phyloP scores from a whole-genome alignment of 176 grass and related monocot genomes.

The Cocos nucifera region DNA sequence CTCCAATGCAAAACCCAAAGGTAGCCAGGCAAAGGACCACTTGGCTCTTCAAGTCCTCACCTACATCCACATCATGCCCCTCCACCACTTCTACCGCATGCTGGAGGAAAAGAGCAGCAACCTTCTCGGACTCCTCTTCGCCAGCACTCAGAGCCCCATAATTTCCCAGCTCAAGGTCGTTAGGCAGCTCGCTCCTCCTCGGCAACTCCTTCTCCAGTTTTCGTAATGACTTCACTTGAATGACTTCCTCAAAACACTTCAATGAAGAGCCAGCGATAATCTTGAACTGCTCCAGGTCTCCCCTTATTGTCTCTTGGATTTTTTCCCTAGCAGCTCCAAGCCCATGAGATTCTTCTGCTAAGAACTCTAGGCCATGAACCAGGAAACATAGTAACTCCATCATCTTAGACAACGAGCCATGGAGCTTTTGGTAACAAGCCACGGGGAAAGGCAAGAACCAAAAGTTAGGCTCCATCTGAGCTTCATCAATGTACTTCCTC shows the following conservation, averaged over 20 bases:
- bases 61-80: not conserved
- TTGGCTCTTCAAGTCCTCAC: slow-evolving; percentile 8
- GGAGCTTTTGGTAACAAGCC: slow-evolving; percentile 30
- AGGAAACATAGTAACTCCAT: slow-evolving; percentile 43
- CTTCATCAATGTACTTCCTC: slow-evolving; percentile 31
- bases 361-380: slow-evolving; percentile 7
- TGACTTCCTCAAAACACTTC: slow-evolving; percentile 18
- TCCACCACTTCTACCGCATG: slow-evolving; percentile 12
- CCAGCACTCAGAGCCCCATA: not conserved
- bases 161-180: slow-evolving; percentile 19
- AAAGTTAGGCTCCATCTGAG: slow-evolving; percentile 44
- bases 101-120: slow-evolving; percentile 23
- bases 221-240: not conserved
- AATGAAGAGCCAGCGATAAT: slow-evolving; percentile 21
- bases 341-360: slow-evolving; percentile 5
- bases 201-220: slow-evolving; percentile 3
- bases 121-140: slow-evolving; percentile 11
- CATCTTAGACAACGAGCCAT: slow-evolving; percentile 43
- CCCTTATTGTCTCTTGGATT: slow-evolving; percentile 13
- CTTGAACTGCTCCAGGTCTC: slow-evolving; percentile 37
- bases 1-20: slow-evolving; percentile 42
- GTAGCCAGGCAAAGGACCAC: slow-evolving; percentile 25
- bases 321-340: not conserved
- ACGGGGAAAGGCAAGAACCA: slow-evolving; percentile 50
- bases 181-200: not conserved